Percentiles rank a stretch among this genome's conserved stretches.
Conservation (phyloP, 2,329 filamentous ascomycete species). For the Colletotrichum higginsianum region DNA sequence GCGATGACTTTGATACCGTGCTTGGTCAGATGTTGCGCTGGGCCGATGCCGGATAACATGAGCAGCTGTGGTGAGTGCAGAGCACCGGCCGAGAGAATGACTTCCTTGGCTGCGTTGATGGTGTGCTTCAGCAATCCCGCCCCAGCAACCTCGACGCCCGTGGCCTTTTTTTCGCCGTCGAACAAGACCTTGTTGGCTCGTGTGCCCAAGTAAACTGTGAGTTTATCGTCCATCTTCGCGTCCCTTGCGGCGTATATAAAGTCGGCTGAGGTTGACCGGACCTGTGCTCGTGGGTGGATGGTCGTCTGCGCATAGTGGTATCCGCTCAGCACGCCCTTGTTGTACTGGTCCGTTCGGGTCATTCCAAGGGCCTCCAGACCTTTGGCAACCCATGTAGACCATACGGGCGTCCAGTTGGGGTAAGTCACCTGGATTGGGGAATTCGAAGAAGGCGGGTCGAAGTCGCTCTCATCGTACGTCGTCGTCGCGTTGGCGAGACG, state of each 20-base stretch:
- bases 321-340: constrained; percentile 58
- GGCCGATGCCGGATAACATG: constrained; percentile 56
- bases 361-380: constrained; percentile 60
- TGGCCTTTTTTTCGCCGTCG: constrained; percentile 55
- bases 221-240: constrained; percentile 47
- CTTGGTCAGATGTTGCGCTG: constrained; percentile 54
- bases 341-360: constrained; percentile 50
- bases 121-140: constrained; percentile 33
- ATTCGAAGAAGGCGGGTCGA: constrained; percentile 35
- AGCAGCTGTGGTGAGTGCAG: constrained; percentile 36
- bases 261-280: constrained; percentile 53
- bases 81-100: constrained; percentile 28
- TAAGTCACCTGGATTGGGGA: constrained; percentile 46
- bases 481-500: constrained; percentile 45
- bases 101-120: constrained; percentile 34
- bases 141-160: constrained; percentile 54
- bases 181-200: constrained; percentile 63
- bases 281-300: constrained; percentile 47
- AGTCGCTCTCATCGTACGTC: constrained; percentile 42
- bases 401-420: constrained; percentile 45
- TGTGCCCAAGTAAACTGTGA: constrained; percentile 58
- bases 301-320: constrained; percentile 47
- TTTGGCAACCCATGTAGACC: constrained; percentile 43
- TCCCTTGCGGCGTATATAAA: constrained; percentile 51
- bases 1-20: constrained; percentile 59